These are phyloP conservation scores for Clarireedia sp. DNA, from an alignment of 2,329 filamentous ascomycete species.

Conservation along the genomic window DNA sequence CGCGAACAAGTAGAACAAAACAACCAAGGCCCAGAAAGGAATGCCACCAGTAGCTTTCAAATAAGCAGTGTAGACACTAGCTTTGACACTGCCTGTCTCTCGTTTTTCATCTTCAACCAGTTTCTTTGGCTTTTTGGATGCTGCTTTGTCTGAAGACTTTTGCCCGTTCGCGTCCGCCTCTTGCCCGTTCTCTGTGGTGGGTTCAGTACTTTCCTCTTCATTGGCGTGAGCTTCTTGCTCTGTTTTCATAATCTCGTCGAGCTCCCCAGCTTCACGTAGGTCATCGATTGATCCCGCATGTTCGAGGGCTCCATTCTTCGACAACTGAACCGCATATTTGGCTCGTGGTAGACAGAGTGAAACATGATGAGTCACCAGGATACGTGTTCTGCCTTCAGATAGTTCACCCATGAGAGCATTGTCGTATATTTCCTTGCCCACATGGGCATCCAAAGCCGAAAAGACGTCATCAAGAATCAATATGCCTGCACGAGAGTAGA, in stretches of 20 bases:
- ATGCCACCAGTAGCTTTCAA: constrained; percentile 56
- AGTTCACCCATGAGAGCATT: constrained; percentile 64
- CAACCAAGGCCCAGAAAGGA: constrained; percentile 48
- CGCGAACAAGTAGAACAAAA: constrained; percentile 41
- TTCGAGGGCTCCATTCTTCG: constrained; percentile 55
- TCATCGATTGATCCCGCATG: constrained; percentile 55
- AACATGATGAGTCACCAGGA: constrained; percentile 73
- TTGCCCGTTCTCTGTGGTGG: constrained; percentile 34
- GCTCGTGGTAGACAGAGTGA: constrained; percentile 60
- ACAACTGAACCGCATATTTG: constrained; percentile 64
- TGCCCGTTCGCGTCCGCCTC: constrained; percentile 26
- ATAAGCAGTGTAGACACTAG: constrained; percentile 58
- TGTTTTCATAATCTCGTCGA: constrained; percentile 49
- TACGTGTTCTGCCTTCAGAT: constrained; percentile 58
- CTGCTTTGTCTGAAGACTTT: constrained; percentile 30
- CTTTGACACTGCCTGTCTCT: constrained; percentile 60
- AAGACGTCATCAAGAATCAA: constrained; percentile 76
- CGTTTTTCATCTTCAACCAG: constrained; percentile 67
- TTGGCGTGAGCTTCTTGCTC: constrained; percentile 38
- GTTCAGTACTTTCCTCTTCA: constrained; percentile 43
- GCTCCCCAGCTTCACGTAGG: constrained; percentile 43
- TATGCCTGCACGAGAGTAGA: constrained; percentile 69
- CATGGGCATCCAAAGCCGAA: constrained; percentile 68
- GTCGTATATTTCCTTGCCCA: constrained; percentile 69
- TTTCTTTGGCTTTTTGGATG: constrained; percentile 39